These are phyloP conservation scores for Globisporangium sylvaticum DNA, from an alignment of 352 stramenopile genomes.

Conservation along the genomic window DNA sequence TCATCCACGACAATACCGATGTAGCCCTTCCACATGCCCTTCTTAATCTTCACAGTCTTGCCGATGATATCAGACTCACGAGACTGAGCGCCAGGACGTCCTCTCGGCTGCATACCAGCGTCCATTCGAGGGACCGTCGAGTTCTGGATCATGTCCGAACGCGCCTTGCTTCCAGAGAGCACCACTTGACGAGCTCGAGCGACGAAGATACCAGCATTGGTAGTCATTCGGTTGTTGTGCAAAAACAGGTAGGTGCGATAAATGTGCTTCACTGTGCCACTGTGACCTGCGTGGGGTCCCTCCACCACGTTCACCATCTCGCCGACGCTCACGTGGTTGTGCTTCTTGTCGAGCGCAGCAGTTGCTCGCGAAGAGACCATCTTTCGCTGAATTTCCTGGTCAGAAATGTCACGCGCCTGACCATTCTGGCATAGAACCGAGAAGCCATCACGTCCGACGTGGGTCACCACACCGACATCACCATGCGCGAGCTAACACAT, in stretches of 20 bases:
- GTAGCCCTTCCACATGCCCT: constrained; percentile 90
- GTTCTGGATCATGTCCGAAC: constrained; percentile 85
- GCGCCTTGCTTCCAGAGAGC: constrained; percentile 82
- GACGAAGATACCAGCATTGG: constrained; percentile 87
- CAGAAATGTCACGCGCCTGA: constrained; percentile 75
- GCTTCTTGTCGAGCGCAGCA: constrained; percentile 83
- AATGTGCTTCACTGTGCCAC: constrained; percentile 90
- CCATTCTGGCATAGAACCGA: constrained; percentile 86
- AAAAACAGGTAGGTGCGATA: constrained; percentile 88
- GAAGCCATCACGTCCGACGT: constrained; percentile 85
- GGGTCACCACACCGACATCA: constrained; percentile 89
- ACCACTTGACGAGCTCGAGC: constrained; percentile 79
- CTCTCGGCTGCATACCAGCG: constrained; percentile 28
- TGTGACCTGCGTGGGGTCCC: constrained; percentile 74
- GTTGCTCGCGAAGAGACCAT: constrained; percentile 80
- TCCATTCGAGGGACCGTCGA: constrained; percentile 71
- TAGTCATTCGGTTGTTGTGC: constrained; percentile 89
- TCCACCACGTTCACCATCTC: constrained; percentile 90
- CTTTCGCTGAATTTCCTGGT: constrained; percentile 89
- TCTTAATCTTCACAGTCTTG: constrained; percentile 90
- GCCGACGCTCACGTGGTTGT: constrained; percentile 87
- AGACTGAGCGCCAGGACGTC: constrained; percentile 30
- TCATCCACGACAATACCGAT: constrained; percentile 90
- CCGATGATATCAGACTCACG: constrained; percentile 80
- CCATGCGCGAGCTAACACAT: constrained; percentile 60